Evolutionary conservation across 352 stramenopile species (phyloP), one percentile per base, ranked within the genome.

Genomic region (Pythium apleroticum): DNA sequence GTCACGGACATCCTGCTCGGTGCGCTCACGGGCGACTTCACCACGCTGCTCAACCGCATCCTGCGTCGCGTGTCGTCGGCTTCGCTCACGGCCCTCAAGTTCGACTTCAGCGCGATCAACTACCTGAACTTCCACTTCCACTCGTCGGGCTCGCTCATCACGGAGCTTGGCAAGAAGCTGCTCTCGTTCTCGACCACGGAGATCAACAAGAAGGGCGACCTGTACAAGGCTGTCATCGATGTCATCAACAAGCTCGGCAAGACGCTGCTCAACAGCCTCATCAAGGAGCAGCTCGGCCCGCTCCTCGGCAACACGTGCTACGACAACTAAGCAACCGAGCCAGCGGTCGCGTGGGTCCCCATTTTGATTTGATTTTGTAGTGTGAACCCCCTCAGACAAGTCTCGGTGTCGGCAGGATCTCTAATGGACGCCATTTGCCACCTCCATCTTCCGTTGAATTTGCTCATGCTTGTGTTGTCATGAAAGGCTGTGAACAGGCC

Each of bases 121-220:
- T 72, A 81, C 57, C 74, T 89, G 53, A 71, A 75, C 43, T 78
- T 87, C 43, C 72, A 77, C 52, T 80, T 87, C 60, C 54, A 73
- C 35, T 66, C 74, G 59, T 74, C 73, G 12, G 57, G 68, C 59
- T 61, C 72, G 33, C 71, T 87, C 57, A 62, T 86, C 57, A 72
- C 68, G 24, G 69, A 75, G 58, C 65, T 89, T 54, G 72, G 72
- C 56, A 82, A 86, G 69, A 49, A 60, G 43, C 69, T 88, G 49
- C 62, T 85, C 14, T 54, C 73, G 53, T 84, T 88, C 63, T 83
- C 71, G 25, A 75, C 74, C 17, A 66, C 74, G 17, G 63, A 78
- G 54, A 48, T 87, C 55, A 89, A 89, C 78, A 86, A 87, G 74
- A 89, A 87, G 77, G 75, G 74, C 58, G 69, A 80, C 62, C 62